Conservation (phyloP, 2,329 filamentous ascomycete species). For the Cordyceps tenuipes region DNA sequence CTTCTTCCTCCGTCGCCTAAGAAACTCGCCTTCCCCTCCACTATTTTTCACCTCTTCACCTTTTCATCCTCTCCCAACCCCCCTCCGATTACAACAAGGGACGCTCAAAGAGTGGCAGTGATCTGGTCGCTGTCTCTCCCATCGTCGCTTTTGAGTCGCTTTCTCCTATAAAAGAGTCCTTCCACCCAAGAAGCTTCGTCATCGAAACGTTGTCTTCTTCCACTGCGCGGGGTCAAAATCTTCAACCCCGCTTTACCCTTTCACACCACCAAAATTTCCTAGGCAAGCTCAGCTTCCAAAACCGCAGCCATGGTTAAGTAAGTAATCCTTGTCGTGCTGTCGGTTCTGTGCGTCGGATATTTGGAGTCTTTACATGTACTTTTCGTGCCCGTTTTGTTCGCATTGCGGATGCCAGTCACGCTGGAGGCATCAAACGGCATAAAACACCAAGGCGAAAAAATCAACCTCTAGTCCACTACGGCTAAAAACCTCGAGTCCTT, state of each 20-base stretch:
- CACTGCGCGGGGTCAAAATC: conserved; percentile 20
- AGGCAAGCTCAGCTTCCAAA: conserved; percentile 42
- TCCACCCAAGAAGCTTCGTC: conserved; percentile 10
- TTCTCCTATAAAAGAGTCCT: conserved; percentile 11
- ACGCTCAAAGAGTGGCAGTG: conserved; percentile 34
- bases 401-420: not conserved
- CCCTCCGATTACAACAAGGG: conserved; percentile 22
- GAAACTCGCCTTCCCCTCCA: conserved; percentile 16
- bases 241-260: conserved; percentile 37
- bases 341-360: not conserved
- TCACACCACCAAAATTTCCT: conserved; percentile 28
- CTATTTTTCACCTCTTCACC: conserved; percentile 20
- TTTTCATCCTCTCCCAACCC: conserved; percentile 19
- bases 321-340: conserved; percentile 39
- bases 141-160: conserved; percentile 25
- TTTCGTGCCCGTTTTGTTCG: not conserved
- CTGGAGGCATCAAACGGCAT: not conserved
- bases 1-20: conserved; percentile 14
- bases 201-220: conserved; percentile 8
- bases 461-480: not conserved
- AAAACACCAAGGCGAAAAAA: not conserved
- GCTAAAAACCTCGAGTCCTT: not conserved
- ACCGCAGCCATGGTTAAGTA: conserved; percentile 99
- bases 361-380: not conserved
- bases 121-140: conserved; percentile 31